Base-by-base conservation (phyloP, 148 eudicot genomes). In the Hydrangea macrophylla region DNA sequence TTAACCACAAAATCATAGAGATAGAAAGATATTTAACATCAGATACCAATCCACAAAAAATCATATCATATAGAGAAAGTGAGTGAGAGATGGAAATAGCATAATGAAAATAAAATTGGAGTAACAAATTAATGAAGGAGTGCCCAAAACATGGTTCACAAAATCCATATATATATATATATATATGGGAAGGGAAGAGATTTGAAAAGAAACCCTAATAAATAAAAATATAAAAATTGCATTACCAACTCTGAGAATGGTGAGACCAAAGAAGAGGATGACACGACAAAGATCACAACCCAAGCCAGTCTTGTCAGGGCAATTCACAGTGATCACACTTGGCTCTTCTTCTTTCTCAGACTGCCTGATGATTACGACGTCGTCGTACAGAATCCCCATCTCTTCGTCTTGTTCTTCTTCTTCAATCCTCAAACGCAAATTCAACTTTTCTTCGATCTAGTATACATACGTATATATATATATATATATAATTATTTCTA, bases 231-330 rank as follows among this genome's bases (percentile, higher is more conserved):
- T 39, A 56, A 44, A 28, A 7, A 8, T 9, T 13, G 30, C 26
- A 77, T 74, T 70, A 92, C 98, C 98, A 20, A 78, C 90, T 81
- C 94, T 78, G 40, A 42, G 69, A 77, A 90, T 82, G 76, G 53
- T 69, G 28, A 92, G 68, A 23, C 85, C 86, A 71, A 92, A 92
- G 73, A 76, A 84, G 73, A 87, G 92, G 15, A 92, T 80, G 73
- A 92, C 82, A 55, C 93, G 83, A 71, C 85, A 87, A 48, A 92
- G 85, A 82, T 92, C 98, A 84, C 82, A 88, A 15, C 88, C 98
- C 35, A 92, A 72, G 12, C 98, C 98, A 79, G 93, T 82, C 76
- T 92, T 90, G 76, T 92, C 98, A 27, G 98, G 96, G 65, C 98
- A 92, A 84, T 90, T 92, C 0, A 92, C 96, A 40, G 98, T 92